phyloP scores from a whole-genome alignment of 148 eudicot species.

The Fagopyrum esculentum region DNA sequence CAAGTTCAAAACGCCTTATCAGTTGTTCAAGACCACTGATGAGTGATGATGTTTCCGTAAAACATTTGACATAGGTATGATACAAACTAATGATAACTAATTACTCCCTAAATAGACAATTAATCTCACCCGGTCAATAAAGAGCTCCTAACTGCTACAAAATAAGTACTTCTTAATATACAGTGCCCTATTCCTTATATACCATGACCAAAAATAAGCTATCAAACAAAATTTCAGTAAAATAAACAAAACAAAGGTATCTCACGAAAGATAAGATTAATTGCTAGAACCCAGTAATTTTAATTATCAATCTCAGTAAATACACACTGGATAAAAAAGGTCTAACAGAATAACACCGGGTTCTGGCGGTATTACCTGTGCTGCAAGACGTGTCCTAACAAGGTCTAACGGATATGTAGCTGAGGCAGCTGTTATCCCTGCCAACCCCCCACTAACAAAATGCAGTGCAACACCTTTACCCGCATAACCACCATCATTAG shows the following conservation, averaged over 20 bases:
- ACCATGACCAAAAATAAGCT: background rate
- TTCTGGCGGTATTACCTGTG: slow-evolving; percentile 35
- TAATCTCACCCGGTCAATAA: background rate
- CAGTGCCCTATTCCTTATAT: background rate
- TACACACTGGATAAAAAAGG: background rate
- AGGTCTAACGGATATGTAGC: slow-evolving; percentile 67
- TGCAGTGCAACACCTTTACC: slow-evolving; percentile 43
- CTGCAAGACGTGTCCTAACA: slow-evolving; percentile 64
- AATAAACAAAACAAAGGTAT: background rate
- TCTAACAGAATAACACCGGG: background rate
- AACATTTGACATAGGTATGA: background rate
- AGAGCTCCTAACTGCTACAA: background rate
- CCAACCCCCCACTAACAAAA: slow-evolving; percentile 73
- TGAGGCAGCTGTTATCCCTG: slow-evolving; percentile 79
- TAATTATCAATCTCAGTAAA: background rate
- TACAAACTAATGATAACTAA: background rate
- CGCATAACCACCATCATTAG: slow-evolving; percentile 30
- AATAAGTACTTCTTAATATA: background rate
- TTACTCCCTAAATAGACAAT: background rate
- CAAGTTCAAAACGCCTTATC: background rate
- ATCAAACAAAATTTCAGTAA: background rate
- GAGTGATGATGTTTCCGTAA: background rate
- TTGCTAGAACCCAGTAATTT: background rate
- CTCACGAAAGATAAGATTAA: background rate
- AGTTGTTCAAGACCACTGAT: background rate